Base-by-base conservation (phyloP, 768 basidiomycete genomes). In the Podaxis sp. region DNA sequence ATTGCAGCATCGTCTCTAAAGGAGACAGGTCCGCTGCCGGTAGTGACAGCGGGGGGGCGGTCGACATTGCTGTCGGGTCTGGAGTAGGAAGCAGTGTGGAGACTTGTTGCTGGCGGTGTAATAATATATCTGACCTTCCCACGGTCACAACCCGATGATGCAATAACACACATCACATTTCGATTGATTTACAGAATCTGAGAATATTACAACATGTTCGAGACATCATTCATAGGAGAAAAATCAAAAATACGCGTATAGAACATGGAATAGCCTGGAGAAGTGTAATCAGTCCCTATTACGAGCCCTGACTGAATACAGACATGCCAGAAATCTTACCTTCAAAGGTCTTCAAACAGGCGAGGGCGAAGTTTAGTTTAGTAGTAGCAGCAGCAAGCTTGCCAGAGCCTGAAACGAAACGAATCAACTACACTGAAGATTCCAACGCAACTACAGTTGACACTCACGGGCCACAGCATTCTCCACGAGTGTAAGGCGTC, bases 1-100 rank as follows among this genome's bases (percentile, higher is more conserved):
- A 85, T 70, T 94, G 90, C 4, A 83, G 63, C 64, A 96, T 83
- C 9, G 87, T 90, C 65, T 88, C 61, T 5, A 62, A 15, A 17
- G 29, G 9, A 11, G 61, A 40, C 24, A 55, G 15, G 5, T 56
- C 61, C 37, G 36, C 61, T 29, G 60, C 25, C 53, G 53, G 19
- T 24, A 55, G 46, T 25, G 36, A 46, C 43, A 55, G 33, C 46
- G 61, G 33, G 54, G 61, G 33, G 4, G 46, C 27, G 22, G 54
- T 38, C 61, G 61, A 62, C 61, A 62, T 61, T 19, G 46, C 43
- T n/a, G 52, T 47, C 22, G 55, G 33, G 33, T 33, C 1, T 8
- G 33, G 8, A 8, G 53, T 62, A 29, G 12, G 17, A n/a, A 17
- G 8, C 40, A 61, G 19, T 27, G 7, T 46, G 41, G 15, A 7